These are phyloP conservation scores for Citrus inodora DNA, from an alignment of 345 rosid species.

Conservation along the genomic window DNA sequence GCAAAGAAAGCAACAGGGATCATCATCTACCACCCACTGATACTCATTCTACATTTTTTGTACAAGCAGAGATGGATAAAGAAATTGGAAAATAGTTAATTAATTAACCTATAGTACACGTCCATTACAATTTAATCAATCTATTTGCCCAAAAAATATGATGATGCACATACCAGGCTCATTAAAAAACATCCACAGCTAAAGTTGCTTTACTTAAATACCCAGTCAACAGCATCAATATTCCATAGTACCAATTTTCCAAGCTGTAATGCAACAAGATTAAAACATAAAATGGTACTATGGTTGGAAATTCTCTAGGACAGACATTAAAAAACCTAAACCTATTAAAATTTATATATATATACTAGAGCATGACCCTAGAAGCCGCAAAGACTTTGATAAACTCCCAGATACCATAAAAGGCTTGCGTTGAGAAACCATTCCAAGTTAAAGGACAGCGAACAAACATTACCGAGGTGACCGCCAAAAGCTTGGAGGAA, in stretches of 20 bases:
- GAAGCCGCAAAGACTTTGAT: conserved; percentile 44
- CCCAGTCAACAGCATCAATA: conserved; percentile 56
- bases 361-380: too few relatives aligned
- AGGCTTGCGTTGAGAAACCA: conserved; percentile 51
- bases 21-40: conserved; percentile 41
- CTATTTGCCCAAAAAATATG: conserved; percentile 45
- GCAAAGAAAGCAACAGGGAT: conserved; percentile 46
- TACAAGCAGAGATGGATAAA: not conserved
- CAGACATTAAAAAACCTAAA: too few relatives aligned
- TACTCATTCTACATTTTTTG: conserved; percentile 44
- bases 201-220: conserved; percentile 35
- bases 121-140: conserved; percentile 42
- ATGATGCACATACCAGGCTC: conserved; percentile 35
- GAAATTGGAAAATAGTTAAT: not conserved
- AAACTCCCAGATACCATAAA: conserved; percentile 51
- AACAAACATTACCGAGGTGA: conserved; percentile 33
- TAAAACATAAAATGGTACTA: too few relatives aligned
- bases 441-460: conserved; percentile 61
- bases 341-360: too few relatives aligned
- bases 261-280: too few relatives aligned
- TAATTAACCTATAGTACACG: conserved; percentile 38
- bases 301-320: too few relatives aligned
- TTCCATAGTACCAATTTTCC: conserved; percentile 41
- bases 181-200: conserved; percentile 43
- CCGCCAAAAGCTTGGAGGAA: conserved; percentile 62